Evolutionary conservation across 345 rosid genomes (phyloP), one percentile per base, ranked within the genome.

Genomic region (Citrus cavaleriei): DNA sequence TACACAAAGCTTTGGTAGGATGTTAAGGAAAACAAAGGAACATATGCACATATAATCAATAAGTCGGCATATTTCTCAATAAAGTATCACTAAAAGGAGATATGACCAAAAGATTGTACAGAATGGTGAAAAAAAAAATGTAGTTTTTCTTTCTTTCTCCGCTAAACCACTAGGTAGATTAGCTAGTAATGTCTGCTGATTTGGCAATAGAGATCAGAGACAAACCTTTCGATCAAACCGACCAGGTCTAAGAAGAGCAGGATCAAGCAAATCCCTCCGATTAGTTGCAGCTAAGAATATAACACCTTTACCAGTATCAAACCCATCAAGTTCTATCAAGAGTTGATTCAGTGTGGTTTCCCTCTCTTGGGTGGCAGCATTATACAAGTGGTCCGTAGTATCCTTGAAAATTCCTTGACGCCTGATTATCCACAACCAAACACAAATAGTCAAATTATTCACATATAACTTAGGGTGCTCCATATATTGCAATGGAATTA

Each of bases 291-390:
- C 98, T 85, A 95, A 84, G 84, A 95, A 95, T 84, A 95, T 95
- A 73, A 95, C 98, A 80, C 98, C 98, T 89, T 95, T 95, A 59
- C 98, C 98, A 16, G 98, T 95, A 83, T 95, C 98, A 86, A 95
- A 95, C 60, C 98, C 98, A 88, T 95, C 98, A 82, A 95, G 98
- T 87, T 93, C 98, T 82, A 95, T 95, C 77, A 93, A 89, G 58
- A 95, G 90, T 89, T 95, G 98, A 83, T 95, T 95, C 89, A 95
- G 85, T 34, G 98, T 95, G 51, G 98, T 95, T 90, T 95, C 98
- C 82, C 98, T 90, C 85, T 95, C 98, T 82, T 93, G 98, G 68
- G 98, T 95, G 72, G 98, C 98, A 60, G 98, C 98, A 88, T 95
- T 95, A 84, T 93, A 95, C 72, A 89, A 88, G 78, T 90, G 90